Evolutionary conservation across 805 yeast species (phyloP), one percentile per base, ranked within the genome.

Genomic region (Metschnikowia noctiluminum): DNA sequence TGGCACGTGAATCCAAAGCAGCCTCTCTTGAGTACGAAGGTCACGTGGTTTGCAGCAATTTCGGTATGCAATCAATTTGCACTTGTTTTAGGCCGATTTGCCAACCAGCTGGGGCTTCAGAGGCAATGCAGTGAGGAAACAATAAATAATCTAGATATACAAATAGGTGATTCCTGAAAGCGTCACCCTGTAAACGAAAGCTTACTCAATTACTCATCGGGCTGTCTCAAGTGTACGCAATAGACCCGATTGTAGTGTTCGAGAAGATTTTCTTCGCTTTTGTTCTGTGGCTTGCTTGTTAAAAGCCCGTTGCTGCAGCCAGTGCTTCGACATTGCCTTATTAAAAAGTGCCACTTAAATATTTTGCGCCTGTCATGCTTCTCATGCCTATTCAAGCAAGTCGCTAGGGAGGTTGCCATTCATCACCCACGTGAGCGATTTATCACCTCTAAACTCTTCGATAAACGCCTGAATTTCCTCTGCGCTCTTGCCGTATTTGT

Each of bases 381-480:
- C 31, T 8, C 21, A 11, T 4, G 1, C 15, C 35, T 32, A 54
- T 40, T 51, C 54, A 35, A 44, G 40, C 45, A 69, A 54, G 49
- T 70, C 75, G 7, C 53, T 49, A 3, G 78, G 78, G 10, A 73
- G 59, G 48, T 73, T 69, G 8, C 77, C 77, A 53, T 73, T 73
- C 78, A 73, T 73, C 6, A 73, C 70, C 78, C 78, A 73, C 5
- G 78, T 72, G 43, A 73, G 62, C 35, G 71, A 64, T 57, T 70
- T 70, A 43, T 70, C 74, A 35, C 73, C 76, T 28, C 77, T 55
- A 53, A 66, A 73, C 48, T 68, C 70, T 52, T 73, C 78, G 42
- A 73, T 73, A 48, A 66, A 68, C 30, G 58, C 57, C 41, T 69
- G 71, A 42, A 73, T 68, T 42, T 71, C 76, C 12, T 73, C 76